Conservation (phyloP, 352 stramenopile species). For the Globisporangium recalcitrans region DNA sequence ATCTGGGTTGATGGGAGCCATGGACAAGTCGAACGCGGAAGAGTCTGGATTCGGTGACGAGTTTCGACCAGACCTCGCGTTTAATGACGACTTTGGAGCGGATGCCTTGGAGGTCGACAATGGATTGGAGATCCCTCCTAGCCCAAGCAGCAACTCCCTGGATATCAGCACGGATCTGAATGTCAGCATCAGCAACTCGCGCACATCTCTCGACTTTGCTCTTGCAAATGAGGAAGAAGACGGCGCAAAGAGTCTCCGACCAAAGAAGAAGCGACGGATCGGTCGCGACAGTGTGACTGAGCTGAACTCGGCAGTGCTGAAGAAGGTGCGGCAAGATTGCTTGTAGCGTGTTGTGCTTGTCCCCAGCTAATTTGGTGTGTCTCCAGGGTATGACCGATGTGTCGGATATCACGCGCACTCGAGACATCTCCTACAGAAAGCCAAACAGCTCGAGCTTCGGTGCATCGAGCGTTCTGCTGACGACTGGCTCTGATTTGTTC, state of each 20-base stretch:
- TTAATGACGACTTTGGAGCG: slow-evolving; percentile 59
- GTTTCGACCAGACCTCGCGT: slow-evolving; percentile 44
- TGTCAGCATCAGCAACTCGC: slow-evolving; percentile 57
- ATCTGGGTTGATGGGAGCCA: slow-evolving; percentile 36
- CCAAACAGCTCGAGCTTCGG: slow-evolving; percentile 15
- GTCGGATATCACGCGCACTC: slow-evolving; percentile 61
- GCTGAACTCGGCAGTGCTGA: slow-evolving; percentile 67
- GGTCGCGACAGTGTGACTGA: slow-evolving; percentile 75
- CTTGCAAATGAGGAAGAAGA: slow-evolving; percentile 41
- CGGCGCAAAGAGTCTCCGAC: slow-evolving; percentile 21
- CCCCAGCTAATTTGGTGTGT: background rate
- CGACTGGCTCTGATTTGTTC: slow-evolving; percentile 44
- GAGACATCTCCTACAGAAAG: slow-evolving; percentile 39
- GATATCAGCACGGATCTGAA: slow-evolving; percentile 73
- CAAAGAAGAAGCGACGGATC: slow-evolving; percentile 83
- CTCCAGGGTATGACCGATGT: slow-evolving; percentile 58
- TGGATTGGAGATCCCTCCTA: slow-evolving; percentile 26
- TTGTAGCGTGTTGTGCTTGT: background rate
- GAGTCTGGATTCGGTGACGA: slow-evolving; percentile 26
- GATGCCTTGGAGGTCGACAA: slow-evolving; percentile 44
- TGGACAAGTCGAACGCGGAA: slow-evolving; percentile 45
- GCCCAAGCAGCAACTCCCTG: slow-evolving; percentile 37
- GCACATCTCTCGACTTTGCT: slow-evolving; percentile 62
- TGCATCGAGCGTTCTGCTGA: slow-evolving; percentile 13
- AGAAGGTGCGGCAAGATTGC: slow-evolving; percentile 33